Conservation (phyloP, 441 rosid genomes). For the Sinapis alba region DNA sequence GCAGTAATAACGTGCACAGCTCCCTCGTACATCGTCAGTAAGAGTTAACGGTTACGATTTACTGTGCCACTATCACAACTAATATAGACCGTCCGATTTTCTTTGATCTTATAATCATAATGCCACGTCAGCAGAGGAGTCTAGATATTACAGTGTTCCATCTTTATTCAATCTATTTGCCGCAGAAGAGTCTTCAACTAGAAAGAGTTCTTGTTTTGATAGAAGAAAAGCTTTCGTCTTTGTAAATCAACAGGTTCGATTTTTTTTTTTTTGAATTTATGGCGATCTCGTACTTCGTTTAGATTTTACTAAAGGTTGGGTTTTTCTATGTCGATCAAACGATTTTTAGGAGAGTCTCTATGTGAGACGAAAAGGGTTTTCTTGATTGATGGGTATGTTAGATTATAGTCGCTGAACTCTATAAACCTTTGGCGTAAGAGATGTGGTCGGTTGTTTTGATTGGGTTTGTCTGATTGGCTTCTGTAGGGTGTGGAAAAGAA, state of each 20-base stretch:
- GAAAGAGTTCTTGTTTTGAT: slow-evolving; percentile 25
- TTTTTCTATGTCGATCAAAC: slow-evolving; percentile 14
- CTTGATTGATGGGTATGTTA: not conserved
- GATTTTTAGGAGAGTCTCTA: not conserved
- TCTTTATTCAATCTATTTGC: slow-evolving; percentile 2
- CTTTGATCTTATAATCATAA: not conserved
- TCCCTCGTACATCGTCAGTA: not conserved
- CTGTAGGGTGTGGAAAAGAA: slow-evolving; percentile 12
- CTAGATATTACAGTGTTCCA: not conserved
- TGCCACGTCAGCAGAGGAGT: slow-evolving; percentile 22
- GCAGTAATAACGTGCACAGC: not conserved
- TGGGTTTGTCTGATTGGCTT: slow-evolving; percentile 13
- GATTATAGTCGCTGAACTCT: not conserved
- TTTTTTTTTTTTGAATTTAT: not conserved
- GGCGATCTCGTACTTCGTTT: slow-evolving; percentile 8
- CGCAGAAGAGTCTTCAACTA: slow-evolving; percentile 26
- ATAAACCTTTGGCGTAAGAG: not conserved
- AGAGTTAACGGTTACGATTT: not conserved
- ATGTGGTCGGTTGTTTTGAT: slow-evolving; percentile 9
- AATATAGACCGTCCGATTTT: slow-evolving; percentile 16
- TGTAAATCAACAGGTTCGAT: slow-evolving; percentile 29
- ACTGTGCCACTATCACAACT: rapidly evolving
- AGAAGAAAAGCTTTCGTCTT: slow-evolving; percentile 26
- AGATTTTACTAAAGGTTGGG: slow-evolving; percentile 21
- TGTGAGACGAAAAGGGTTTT: slow-evolving; percentile 1